These are phyloP conservation scores for Ophiostoma novo-ulmi DNA, from an alignment of 2,329 filamentous ascomycete species.

Conservation along the genomic window DNA sequence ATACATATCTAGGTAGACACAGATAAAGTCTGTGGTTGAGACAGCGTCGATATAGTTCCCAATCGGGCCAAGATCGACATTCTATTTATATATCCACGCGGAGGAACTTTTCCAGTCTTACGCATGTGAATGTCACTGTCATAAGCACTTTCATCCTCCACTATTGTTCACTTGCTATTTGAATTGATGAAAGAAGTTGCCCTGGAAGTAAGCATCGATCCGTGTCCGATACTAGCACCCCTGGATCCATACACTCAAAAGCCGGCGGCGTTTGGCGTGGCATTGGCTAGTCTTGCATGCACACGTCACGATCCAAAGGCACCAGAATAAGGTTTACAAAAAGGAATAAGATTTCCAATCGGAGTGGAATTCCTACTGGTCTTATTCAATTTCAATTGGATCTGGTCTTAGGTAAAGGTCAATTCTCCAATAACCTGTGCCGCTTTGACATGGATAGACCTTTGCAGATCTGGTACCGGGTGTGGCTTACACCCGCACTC, in stretches of 20 bases:
- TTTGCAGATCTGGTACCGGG: not conserved
- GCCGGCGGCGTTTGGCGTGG: not conserved
- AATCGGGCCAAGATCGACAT: not conserved
- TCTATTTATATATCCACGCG: slow-evolving; percentile 5
- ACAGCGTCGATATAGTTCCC: not conserved
- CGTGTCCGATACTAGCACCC: not conserved
- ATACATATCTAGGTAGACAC: not conserved
- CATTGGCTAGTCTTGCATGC: not conserved
- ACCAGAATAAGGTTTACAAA: not conserved
- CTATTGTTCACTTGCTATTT: no score
- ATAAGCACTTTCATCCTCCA: not conserved
- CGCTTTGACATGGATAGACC: not conserved
- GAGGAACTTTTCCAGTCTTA: not conserved
- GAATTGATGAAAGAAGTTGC: not conserved
- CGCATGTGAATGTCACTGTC: not conserved
- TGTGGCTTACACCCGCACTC: not conserved
- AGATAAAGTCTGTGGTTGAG: not conserved
- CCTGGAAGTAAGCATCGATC: not conserved
- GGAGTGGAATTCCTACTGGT: not conserved
- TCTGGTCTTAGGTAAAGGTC: not conserved
- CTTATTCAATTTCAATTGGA: not conserved
- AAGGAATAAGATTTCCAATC: not conserved
- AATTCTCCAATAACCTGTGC: not conserved
- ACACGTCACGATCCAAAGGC: not conserved
- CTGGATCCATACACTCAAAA: not conserved